Percentiles rank a stretch among this genome's conserved stretches.
phyloP scores from a whole-genome alignment of 1,139 yeast species.

The Saccharomyces hybrid region DNA sequence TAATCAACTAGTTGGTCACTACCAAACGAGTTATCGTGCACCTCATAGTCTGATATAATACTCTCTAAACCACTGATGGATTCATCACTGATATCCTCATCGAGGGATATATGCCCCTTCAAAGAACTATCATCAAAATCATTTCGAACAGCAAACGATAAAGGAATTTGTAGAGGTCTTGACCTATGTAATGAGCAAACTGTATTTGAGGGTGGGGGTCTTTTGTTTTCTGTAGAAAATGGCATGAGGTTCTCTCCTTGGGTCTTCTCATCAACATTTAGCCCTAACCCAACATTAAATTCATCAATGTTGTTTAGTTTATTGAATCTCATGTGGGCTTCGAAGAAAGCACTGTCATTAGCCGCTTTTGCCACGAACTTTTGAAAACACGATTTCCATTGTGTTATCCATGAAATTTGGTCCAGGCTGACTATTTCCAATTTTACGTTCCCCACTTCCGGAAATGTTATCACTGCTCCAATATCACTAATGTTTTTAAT shows the following conservation, averaged over 20 bases:
- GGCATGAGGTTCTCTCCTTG: neutral
- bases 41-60: neutral
- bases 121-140: neutral
- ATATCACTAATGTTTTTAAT: slow-evolving; percentile 6
- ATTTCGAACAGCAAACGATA: neutral
- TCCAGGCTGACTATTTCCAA: slow-evolving; percentile 12
- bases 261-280: neutral
- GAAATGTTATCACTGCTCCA: slow-evolving; percentile 8
- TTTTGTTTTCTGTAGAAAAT: neutral
- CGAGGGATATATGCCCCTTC: neutral
- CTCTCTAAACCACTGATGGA: neutral
- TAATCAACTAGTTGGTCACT: neutral
- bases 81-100: neutral
- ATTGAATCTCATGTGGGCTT: neutral
- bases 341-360: neutral
- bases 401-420: slow-evolving; percentile 12
- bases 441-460: slow-evolving; percentile 10
- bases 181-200: neutral
- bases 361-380: slow-evolving; percentile 7
- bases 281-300: neutral
- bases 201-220: neutral
- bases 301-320: neutral
- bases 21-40: neutral
- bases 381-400: slow-evolving; percentile 14
- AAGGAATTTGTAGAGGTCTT: neutral